These are phyloP conservation scores for Pseudogymnoascus sp. DNA, from an alignment of 2,329 filamentous ascomycete genomes.

Conservation along the genomic window DNA sequence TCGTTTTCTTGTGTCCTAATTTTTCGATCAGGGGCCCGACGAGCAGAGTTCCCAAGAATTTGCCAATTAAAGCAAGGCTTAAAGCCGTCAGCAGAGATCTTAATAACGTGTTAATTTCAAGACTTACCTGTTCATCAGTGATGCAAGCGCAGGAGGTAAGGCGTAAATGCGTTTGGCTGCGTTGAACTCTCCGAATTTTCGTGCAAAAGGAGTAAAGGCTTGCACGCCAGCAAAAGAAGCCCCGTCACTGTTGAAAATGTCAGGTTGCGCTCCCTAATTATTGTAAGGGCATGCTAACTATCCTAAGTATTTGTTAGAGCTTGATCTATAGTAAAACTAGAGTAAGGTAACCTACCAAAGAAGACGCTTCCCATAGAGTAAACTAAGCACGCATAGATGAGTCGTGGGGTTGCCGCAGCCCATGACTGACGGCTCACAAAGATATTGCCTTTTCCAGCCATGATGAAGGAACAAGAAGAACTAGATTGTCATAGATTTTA, in stretches of 20 bases:
- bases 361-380: conserved; percentile 20
- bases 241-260: conserved; percentile 12
- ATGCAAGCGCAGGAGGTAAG: neutral
- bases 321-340: neutral
- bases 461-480: neutral
- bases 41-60: neutral
- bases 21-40: conserved; percentile 18
- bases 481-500: neutral
- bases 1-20: conserved; percentile 15
- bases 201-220: conserved; percentile 16
- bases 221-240: conserved; percentile 19
- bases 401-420: conserved; percentile 13
- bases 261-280: neutral
- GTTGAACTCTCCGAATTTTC: conserved; percentile 14
- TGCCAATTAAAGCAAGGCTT: neutral
- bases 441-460: conserved; percentile 14
- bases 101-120: neutral
- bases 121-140: neutral
- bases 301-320: neutral
- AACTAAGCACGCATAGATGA: conserved; percentile 15
- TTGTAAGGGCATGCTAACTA: neutral
- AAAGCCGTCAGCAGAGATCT: neutral
- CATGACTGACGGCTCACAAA: conserved; percentile 17
- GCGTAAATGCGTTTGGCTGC: neutral
- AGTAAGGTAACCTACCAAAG: conserved; percentile 12